Evolutionary conservation across 768 basidiomycete genomes (phyloP), one percentile per base, ranked within the genome.

Genomic region (Suillus luteus): DNA sequence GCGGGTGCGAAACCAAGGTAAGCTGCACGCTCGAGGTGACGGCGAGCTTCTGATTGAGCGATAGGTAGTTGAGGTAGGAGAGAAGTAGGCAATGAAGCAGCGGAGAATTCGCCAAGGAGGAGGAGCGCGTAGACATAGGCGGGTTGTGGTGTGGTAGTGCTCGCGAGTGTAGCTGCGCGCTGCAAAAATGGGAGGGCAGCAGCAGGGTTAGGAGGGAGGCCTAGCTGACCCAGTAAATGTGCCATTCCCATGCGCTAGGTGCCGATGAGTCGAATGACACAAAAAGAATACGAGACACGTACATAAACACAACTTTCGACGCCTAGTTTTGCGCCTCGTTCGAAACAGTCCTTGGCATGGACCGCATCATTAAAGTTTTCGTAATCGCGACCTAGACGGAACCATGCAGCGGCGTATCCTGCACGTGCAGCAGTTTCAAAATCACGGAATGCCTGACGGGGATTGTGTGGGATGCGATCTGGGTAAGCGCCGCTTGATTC

Each of bases 221-320:
- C 83, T 22, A 98, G 87, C 72, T 99, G 96, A 38, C 93, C 95
- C 69, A 95, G 84, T 10, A 98, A 80, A 71, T 95, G 82, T 0
- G 95, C 96, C 89, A 96, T 96, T 1, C 94, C 96, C 80, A 99
- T 83, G 0, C 96, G 89, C 92, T 95, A 65, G 59, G n/a, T 60
- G 41, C 4, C 9, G 31, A 27, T 43, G 48, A 72, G 72, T 66
- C 60, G 57, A 15, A 22, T 52, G 24, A 43, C 0, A 43, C 7
- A 11, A 1, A 2, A 52, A 44, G 1, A 69, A 37, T 1, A 15
- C n/a, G 33, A 11, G 48, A 76, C 1, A 75, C 90, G 68, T 70
- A 91, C 93, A 73, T 96, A 96, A 62, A 88, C 80, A 74, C 91
- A 95, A 57, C 88, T 87, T 67, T 89, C 91, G 51, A 94, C 92